These are phyloP conservation scores for Paramecium sexaurelia DNA, from an alignment of 73 alveolate species.

Conservation along the genomic window DNA sequence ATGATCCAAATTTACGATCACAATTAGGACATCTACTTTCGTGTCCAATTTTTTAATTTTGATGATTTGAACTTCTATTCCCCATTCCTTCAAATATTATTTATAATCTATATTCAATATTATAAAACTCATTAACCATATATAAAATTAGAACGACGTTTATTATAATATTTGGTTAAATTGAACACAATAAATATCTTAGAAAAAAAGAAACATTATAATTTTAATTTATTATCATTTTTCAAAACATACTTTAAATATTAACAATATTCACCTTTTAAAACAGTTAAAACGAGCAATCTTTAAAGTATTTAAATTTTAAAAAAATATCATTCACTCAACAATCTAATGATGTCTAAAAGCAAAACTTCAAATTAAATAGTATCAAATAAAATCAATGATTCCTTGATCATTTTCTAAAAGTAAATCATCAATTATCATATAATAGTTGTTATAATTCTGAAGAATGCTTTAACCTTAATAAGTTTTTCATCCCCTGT, in stretches of 20 bases:
- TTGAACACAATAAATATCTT: too few relatives aligned
- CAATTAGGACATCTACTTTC: conserved; percentile 36
- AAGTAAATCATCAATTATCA: neutral
- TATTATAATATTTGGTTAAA: neutral
- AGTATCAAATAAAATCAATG: neutral
- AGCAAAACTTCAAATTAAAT: too few relatives aligned
- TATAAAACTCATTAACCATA: neutral
- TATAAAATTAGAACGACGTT: neutral
- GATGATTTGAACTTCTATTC: conserved; percentile 26
- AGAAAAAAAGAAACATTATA: too few relatives aligned
- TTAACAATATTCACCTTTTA: too few relatives aligned
- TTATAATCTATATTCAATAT: neutral
- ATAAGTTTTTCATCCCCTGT: neutral
- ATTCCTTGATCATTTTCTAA: neutral
- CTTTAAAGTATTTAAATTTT: too few relatives aligned
- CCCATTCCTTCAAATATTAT: conserved; percentile 12
- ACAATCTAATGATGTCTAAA: too few relatives aligned
- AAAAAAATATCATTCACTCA: too few relatives aligned
- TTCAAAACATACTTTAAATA: too few relatives aligned
- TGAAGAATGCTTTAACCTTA: neutral
- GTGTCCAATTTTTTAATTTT: conserved; percentile 25
- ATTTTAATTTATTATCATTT: too few relatives aligned
- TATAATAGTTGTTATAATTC: neutral
- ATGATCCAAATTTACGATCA: conserved; percentile 1
- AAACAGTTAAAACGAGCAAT: too few relatives aligned